phyloP scores from a whole-genome alignment of 352 stramenopile genomes.

The Pythium rhizo-oryzae region DNA sequence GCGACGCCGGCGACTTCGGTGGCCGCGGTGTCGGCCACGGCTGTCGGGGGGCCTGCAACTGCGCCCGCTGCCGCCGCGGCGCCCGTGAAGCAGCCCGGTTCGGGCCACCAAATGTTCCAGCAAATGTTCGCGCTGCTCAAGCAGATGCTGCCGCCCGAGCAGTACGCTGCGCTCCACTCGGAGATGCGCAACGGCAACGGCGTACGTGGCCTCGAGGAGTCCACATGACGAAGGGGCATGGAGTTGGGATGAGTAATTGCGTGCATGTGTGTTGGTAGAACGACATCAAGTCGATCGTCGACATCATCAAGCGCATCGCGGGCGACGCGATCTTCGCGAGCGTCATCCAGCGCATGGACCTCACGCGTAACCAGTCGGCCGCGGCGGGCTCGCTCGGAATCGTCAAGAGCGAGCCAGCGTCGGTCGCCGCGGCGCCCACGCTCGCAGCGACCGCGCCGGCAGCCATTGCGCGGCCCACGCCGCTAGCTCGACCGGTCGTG shows the following conservation, averaged over 20 bases:
- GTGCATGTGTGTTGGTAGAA: conserved; percentile 40
- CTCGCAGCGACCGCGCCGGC: no score
- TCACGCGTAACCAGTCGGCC: no score
- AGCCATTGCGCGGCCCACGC: not conserved
- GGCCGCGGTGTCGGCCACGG: not conserved
- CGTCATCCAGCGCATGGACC: conserved; percentile 77
- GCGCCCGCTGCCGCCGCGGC: not conserved
- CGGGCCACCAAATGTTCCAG: conserved; percentile 85
- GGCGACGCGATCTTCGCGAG: conserved; percentile 81
- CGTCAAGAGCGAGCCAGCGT: no score
- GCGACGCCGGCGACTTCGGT: not conserved
- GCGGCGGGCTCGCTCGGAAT: no score
- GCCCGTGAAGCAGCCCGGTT: conserved; percentile 51
- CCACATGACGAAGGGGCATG: not conserved
- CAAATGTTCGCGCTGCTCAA: conserved; percentile 86
- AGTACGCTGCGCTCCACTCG: conserved; percentile 80
- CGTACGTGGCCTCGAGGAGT: conserved; percentile 26
- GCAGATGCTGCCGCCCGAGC: conserved; percentile 82
- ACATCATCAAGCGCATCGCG: conserved; percentile 87
- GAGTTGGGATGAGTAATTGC: not conserved
- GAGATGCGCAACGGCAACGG: conserved; percentile 84
- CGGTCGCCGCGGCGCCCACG: not conserved
- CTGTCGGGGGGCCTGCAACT: not conserved
- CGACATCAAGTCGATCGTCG: conserved; percentile 87
- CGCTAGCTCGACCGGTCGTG: conserved; percentile 7